Percentiles rank a stretch among this genome's conserved stretches.
These are phyloP conservation scores for Periconia sp. DNA, from an alignment of 2,329 filamentous ascomycete genomes.

Conservation along the genomic window DNA sequence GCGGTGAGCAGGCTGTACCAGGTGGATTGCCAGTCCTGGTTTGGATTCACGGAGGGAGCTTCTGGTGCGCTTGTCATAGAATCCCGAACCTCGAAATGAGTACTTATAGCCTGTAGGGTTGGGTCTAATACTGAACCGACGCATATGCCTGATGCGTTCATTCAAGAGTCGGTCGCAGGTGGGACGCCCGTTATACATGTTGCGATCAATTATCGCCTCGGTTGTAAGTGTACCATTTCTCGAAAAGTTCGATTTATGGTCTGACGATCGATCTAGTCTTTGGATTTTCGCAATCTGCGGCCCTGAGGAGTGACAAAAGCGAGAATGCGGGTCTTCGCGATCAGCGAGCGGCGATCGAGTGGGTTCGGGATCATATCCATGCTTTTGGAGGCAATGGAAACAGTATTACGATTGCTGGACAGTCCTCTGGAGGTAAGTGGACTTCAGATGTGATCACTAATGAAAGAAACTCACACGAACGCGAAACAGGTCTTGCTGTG, in stretches of 20 bases:
- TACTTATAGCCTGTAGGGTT: conserved; percentile 7
- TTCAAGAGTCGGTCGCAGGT: conserved; percentile 50
- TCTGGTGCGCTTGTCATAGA: background rate
- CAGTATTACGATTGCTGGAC: conserved; percentile 38
- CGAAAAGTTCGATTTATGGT: background rate
- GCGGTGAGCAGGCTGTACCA: conserved; percentile 36
- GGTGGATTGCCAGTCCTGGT: conserved; percentile 55
- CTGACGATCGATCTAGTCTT: conserved; percentile 26
- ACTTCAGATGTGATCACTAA: conserved; percentile 5
- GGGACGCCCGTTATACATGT: conserved; percentile 43
- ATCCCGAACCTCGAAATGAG: no score
- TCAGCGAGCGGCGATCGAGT: conserved; percentile 43
- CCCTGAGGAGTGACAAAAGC: conserved; percentile 34
- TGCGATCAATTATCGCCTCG: conserved; percentile 41
- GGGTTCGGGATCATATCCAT: conserved; percentile 42
- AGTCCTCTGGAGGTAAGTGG: conserved; percentile 29
- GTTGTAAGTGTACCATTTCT: conserved; percentile 15
- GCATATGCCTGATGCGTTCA: conserved; percentile 48
- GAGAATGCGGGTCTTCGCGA: conserved; percentile 44
- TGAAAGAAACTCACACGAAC: conserved; percentile 13
- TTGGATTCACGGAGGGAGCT: conserved; percentile 57
- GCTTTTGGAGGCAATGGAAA: conserved; percentile 32
- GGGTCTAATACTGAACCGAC: conserved; percentile 38
- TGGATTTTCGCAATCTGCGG: conserved; percentile 40
- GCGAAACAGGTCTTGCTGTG: conserved; percentile 24